Conservation (phyloP, 768 basidiomycete genomes). For the Phylloporus sp. region DNA sequence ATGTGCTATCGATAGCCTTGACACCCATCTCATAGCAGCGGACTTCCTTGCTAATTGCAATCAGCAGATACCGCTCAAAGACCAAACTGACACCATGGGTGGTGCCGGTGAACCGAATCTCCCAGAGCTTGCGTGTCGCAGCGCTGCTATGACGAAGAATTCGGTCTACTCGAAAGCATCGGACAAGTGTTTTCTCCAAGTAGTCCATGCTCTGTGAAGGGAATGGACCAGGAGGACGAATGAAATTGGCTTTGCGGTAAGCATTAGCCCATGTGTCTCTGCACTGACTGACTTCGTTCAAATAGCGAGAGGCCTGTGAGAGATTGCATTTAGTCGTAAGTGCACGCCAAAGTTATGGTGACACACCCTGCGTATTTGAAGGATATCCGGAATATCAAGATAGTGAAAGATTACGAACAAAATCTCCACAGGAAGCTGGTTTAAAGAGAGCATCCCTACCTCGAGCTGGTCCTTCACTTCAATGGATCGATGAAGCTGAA, state of each 20-base stretch:
- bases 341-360: neutral
- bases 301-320: neutral
- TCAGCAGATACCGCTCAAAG: slow-evolving; percentile 15
- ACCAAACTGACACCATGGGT: slow-evolving; percentile 1
- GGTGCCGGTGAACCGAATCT: slow-evolving; percentile 8
- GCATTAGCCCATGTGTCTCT: slow-evolving; percentile 15
- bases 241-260: slow-evolving; percentile 12
- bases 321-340: neutral
- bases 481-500: too few relatives aligned
- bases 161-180: slow-evolving; percentile 5
- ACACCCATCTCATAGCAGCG: slow-evolving; percentile 14
- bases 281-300: neutral
- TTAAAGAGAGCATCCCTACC: neutral
- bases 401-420: slow-evolving; percentile 7
- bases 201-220: slow-evolving; percentile 8
- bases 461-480: too few relatives aligned
- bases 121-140: neutral
- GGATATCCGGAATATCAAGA: slow-evolving; percentile 15
- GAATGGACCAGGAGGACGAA: slow-evolving; percentile 19
- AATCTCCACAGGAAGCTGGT: slow-evolving; percentile 10
- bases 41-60: slow-evolving; percentile 12
- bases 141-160: neutral
- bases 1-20: neutral
- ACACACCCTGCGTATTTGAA: slow-evolving; percentile 17
- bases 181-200: slow-evolving; percentile 12